phyloP scores from a whole-genome alignment of 2,329 filamentous ascomycete species.

The Pestalotiopsis sp. region DNA sequence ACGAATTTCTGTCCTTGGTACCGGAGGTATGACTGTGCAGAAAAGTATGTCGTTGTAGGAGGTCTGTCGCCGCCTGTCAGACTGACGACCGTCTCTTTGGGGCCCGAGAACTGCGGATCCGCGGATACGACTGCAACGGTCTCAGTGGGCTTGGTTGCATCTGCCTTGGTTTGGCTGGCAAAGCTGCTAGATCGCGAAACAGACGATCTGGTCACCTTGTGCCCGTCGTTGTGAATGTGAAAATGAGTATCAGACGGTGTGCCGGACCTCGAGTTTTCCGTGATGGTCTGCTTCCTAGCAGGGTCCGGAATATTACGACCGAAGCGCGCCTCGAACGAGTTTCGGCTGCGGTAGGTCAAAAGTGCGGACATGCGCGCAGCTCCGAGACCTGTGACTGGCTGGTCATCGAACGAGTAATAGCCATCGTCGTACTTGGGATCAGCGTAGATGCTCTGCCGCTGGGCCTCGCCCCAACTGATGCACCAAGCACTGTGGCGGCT shows the following conservation, averaged over 20 bases:
- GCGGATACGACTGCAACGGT: conserved; percentile 31
- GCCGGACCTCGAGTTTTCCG: conserved; percentile 61
- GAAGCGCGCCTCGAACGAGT: conserved; percentile 95
- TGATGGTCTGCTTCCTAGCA: conserved; percentile 80
- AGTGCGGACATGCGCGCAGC: conserved; percentile 97
- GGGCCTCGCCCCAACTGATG: conserved; percentile 88
- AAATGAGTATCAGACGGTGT: conserved; percentile 75
- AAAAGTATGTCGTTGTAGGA: conserved; percentile 85
- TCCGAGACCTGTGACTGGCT: conserved; percentile 82
- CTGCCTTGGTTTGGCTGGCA: conserved; percentile 32
- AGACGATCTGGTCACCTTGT: conserved; percentile 60
- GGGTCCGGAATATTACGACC: conserved; percentile 90
- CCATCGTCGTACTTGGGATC: conserved; percentile 98
- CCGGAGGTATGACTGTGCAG: conserved; percentile 93
- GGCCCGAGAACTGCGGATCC: conserved; percentile 74
- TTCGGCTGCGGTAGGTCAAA: conserved; percentile 91
- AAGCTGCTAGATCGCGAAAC: conserved; percentile 51
- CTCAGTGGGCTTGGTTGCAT: conserved; percentile 21
- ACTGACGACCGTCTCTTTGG: conserved; percentile 43
- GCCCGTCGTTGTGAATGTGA: conserved; percentile 82
- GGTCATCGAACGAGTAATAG: conserved; percentile 87
- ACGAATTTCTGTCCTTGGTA: conserved; percentile 98
- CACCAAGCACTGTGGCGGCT: conserved; percentile 87
- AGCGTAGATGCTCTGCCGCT: conserved; percentile 92
- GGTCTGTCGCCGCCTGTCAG: conserved; percentile 53